These are phyloP conservation scores for Penicillium sclerotiorum DNA, from an alignment of 2,329 filamentous ascomycete species.

Conservation along the genomic window DNA sequence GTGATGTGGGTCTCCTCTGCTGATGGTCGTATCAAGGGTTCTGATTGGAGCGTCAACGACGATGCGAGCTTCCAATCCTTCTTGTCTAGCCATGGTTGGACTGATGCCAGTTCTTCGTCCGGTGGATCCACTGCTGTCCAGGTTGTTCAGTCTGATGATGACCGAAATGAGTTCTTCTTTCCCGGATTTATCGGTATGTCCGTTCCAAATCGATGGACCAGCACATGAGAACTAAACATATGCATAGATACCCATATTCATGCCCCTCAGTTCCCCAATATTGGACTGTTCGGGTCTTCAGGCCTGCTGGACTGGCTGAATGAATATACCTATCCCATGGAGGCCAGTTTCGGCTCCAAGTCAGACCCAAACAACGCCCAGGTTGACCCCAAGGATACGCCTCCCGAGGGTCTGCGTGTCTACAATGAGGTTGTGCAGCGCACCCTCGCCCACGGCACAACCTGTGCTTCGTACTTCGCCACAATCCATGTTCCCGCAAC, in stretches of 20 bases:
- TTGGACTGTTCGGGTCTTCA: slow-evolving; percentile 88
- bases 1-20: slow-evolving; percentile 14
- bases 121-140: not conserved
- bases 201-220: not conserved
- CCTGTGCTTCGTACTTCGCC: slow-evolving; percentile 91
- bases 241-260: slow-evolving; percentile 82
- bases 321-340: slow-evolving; percentile 92
- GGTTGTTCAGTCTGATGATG: slow-evolving; percentile 34
- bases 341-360: slow-evolving; percentile 66
- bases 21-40: slow-evolving; percentile 14
- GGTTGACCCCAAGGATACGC: slow-evolving; percentile 25
- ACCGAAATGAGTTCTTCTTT: slow-evolving; percentile 48
- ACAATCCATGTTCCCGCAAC: slow-evolving; percentile 85
- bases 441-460: slow-evolving; percentile 87
- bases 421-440: slow-evolving; percentile 78
- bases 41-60: slow-evolving; percentile 13
- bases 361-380: slow-evolving; percentile 15
- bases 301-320: slow-evolving; percentile 93
- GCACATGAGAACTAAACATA: not conserved
- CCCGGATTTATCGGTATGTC: slow-evolving; percentile 46
- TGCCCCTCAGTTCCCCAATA: slow-evolving; percentile 91
- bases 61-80: slow-evolving; percentile 17
- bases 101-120: not conserved
- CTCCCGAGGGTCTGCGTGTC: slow-evolving; percentile 47
- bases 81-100: slow-evolving; percentile 16